Conservation (phyloP, 2,329 filamentous ascomycete genomes). For the Knufia petricola region DNA sequence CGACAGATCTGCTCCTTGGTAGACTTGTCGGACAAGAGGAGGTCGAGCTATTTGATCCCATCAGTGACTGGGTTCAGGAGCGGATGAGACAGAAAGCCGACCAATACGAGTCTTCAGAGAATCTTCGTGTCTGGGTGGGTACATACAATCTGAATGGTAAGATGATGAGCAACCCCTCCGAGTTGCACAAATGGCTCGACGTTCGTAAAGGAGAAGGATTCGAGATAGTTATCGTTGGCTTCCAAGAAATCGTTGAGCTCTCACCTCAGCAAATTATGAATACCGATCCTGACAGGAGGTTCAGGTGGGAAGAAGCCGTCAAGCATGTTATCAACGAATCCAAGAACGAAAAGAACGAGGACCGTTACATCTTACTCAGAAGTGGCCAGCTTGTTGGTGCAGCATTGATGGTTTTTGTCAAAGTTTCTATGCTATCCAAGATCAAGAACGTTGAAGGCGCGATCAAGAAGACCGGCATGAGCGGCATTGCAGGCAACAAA, state of each 20-base stretch:
- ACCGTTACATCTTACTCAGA: constrained; percentile 79
- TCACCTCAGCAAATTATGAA: constrained; percentile 99
- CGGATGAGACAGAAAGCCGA: constrained; percentile 58
- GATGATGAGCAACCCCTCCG: constrained; percentile 64
- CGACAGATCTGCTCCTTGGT: constrained; percentile 86
- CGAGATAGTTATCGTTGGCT: constrained; percentile 80
- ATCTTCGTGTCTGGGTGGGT: constrained; percentile 72
- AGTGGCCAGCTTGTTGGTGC: constrained; percentile 93
- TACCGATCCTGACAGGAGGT: constrained; percentile 77
- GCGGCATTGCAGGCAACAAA: constrained; percentile 96
- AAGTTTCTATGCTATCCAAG: constrained; percentile 60
- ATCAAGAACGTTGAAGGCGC: constrained; percentile 97
- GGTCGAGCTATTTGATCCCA: constrained; percentile 83
- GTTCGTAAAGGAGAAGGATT: constrained; percentile 56
- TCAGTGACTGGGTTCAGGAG: constrained; percentile 76
- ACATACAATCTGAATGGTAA: constrained; percentile 94
- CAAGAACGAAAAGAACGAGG: constrained; percentile 40
- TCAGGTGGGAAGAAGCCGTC: constrained; percentile 78
- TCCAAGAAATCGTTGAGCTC: constrained; percentile 96
- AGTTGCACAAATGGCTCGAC: constrained; percentile 79
- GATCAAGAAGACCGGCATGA: constrained; percentile 85
- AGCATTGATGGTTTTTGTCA: constrained; percentile 84
- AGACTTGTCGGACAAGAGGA: constrained; percentile 71
- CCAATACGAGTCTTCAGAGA: constrained; percentile 66
- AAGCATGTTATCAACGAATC: constrained; percentile 61